Percentiles rank a stretch among this genome's conserved stretches.
phyloP scores from a whole-genome alignment of 768 basidiomycete genomes.

The Lentinula lateritia region DNA sequence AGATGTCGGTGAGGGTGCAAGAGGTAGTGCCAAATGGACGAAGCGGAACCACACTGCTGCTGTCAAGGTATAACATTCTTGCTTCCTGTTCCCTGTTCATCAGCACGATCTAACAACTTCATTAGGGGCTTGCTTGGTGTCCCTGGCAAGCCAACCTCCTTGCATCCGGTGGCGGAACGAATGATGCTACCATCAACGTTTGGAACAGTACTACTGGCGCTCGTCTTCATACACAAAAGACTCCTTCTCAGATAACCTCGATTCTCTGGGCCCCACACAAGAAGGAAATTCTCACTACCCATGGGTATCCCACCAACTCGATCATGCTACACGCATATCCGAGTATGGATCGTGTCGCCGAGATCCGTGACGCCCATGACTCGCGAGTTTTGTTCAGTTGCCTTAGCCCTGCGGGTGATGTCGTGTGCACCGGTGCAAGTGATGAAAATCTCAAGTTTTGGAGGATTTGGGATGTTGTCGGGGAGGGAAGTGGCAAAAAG shows the following conservation, averaged over 20 bases:
- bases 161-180: conserved; percentile 92
- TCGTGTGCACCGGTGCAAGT: conserved; percentile 86
- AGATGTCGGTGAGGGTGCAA: conserved; percentile 43
- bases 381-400: conserved; percentile 83
- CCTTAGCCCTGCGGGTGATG: conserved; percentile 83
- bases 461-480: conserved; percentile 72
- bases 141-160: conserved; percentile 92
- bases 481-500: conserved; percentile 39
- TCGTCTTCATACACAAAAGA: conserved; percentile 79
- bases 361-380: conserved; percentile 90
- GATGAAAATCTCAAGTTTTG: conserved; percentile 98
- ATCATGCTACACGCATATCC: conserved; percentile 86
- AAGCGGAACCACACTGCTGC: conserved; percentile 90
- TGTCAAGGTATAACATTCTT: conserved; percentile 45
- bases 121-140: conserved; percentile 93
- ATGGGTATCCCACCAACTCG: conserved; percentile 89
- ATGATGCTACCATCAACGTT: conserved; percentile 84
- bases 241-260: conserved; percentile 89
- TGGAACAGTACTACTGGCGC: conserved; percentile 94
- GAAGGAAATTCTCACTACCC: conserved; percentile 89
- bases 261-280: conserved; percentile 82
- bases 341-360: conserved; percentile 70
- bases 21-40: conserved; percentile 78
- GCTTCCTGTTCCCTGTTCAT: not conserved
- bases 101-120: not conserved